Conservation (phyloP, 306 rosid species). For the Quercus berberidifolia region DNA sequence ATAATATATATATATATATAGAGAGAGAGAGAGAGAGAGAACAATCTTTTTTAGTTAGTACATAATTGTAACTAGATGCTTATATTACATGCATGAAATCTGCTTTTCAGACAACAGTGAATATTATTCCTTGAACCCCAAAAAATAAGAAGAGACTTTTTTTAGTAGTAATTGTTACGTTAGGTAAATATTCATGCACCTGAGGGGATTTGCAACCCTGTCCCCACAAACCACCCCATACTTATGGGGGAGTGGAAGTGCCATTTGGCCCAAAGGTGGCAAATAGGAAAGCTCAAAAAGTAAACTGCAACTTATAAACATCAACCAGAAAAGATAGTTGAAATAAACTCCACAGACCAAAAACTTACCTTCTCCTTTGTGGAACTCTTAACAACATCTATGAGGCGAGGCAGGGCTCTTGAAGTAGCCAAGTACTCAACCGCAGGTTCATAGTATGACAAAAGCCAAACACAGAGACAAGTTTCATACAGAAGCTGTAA, state of each 20-base stretch:
- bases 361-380: slow-evolving; percentile 92
- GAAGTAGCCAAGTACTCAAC: slow-evolving; percentile 92
- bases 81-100: slow-evolving; percentile 6
- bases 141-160: too few species aligned
- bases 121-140: not conserved
- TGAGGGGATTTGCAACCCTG: too few species aligned
- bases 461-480: slow-evolving; percentile 91
- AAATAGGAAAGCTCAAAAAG: not conserved
- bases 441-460: slow-evolving; percentile 94
- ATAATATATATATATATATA: not conserved
- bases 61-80: slow-evolving; percentile 15
- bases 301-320: not conserved
- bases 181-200: too few species aligned
- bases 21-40: too few species aligned
- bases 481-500: slow-evolving; percentile 93
- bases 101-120: not conserved
- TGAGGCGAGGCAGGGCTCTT: slow-evolving; percentile 83
- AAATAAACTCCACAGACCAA: slow-evolving; percentile 10
- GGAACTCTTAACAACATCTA: slow-evolving; percentile 86
- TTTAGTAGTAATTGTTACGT: too few species aligned
- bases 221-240: too few species aligned
- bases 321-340: slow-evolving; percentile 3
- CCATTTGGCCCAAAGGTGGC: too few species aligned
- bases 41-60: slow-evolving; percentile 3
- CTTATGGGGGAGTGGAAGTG: too few species aligned